phyloP scores from a whole-genome alignment of 805 yeast species.

The Saturnispora saitoi region DNA sequence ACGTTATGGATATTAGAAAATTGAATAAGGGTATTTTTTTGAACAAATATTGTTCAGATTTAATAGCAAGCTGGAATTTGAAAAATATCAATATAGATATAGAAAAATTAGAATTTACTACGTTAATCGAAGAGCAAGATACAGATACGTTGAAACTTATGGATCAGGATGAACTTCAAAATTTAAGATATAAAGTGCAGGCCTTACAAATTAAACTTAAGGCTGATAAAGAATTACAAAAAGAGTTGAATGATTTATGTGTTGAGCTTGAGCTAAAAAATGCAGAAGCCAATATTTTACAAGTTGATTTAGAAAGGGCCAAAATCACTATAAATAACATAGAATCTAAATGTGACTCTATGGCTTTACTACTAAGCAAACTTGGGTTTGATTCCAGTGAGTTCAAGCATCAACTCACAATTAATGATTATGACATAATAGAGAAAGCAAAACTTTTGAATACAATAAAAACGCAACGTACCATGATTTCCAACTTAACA shows the following conservation, averaged over 20 bases:
- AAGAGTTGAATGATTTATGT: constrained; percentile 2
- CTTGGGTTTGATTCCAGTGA: constrained; percentile 2
- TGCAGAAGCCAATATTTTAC: not conserved
- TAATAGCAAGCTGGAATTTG: not conserved
- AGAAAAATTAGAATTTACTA: not conserved
- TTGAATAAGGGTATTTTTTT: not conserved
- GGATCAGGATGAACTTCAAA: constrained; percentile 14
- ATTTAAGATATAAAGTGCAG: constrained; percentile 37
- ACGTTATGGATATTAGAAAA: not conserved
- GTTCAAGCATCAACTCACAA: not conserved
- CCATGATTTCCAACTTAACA: constrained; percentile 8
- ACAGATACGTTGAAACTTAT: not conserved
- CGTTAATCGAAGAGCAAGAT: not conserved
- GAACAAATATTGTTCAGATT: not conserved
- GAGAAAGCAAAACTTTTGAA: constrained; percentile 9
- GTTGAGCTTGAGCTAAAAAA: not conserved
- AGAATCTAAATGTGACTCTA: not conserved
- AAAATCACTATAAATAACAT: not conserved
- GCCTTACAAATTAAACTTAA: constrained; percentile 31
- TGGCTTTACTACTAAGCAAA: not conserved
- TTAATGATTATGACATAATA: constrained; percentile 8
- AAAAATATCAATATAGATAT: not conserved
- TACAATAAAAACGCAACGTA: constrained; percentile 10
- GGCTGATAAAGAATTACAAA: constrained; percentile 9
- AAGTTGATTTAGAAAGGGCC: not conserved